Evolutionary conservation across 2,329 filamentous ascomycete genomes (phyloP), one percentile per base, ranked within the genome.

Genomic region (Colletotrichum euphorbiae): DNA sequence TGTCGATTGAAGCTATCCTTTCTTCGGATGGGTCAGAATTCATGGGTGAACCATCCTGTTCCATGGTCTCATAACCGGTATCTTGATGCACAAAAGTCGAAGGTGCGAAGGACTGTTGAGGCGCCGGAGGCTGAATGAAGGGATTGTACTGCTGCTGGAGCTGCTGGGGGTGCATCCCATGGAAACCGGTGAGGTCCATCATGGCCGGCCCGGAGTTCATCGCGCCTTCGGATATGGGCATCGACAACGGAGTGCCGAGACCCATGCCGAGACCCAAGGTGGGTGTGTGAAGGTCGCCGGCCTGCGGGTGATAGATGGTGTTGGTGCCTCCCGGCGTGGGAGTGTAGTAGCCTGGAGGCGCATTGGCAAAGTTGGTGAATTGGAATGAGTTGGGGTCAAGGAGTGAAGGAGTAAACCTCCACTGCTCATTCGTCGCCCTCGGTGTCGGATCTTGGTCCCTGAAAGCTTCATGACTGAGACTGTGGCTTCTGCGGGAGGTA

Each of bases 351-450:
- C 91, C 92, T 15, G 92, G 88, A 51, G 91, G 88, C 71, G 94
- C 92, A 78, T 92, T 93, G 71, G 91, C 89, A 75, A 97, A 95
- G 63, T 86, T 85, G 68, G 89, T 86, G 79, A 97, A 98, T 24
- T 89, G 88, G 77, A 93, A 93, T 33, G 93, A 92, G 77, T 91
- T 93, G 17, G 93, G 90, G 76, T 98, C 95, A 76, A 98, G 87
- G 65, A 97, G 84, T 21, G 94, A 96, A 4, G 94, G 93, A 2
- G 94, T 97, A 75, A 97, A 94, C 72, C 92, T 88, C 90, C 94
- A 96, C 73, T 87, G 89, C 73, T 98, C 94, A 74, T 91, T 90
- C 46, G 91, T 87, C 17, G 90, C 91, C 77, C 92, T 89, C 5
- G 93, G 93, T 3, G 93, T 97, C 19, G 92, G 91, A 75, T 97